Evolutionary conservation across 345 rosid genomes (phyloP).

Genomic region (Ceriops decandra): DNA sequence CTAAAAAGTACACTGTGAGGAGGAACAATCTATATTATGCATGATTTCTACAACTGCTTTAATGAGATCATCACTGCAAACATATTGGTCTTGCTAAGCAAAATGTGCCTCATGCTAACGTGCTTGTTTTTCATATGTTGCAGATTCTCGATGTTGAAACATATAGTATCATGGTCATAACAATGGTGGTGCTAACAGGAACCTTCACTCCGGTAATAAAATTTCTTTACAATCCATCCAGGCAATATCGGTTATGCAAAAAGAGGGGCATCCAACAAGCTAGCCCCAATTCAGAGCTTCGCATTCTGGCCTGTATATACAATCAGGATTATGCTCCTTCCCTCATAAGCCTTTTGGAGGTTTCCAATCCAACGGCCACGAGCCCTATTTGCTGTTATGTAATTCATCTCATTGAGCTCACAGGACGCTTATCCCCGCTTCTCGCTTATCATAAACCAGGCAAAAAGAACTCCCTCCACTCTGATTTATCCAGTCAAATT

Average conservation of each 20-base stretch:
- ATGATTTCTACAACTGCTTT: too few relatives aligned
- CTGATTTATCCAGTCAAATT: slow-evolving; percentile 20
- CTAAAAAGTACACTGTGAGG: too few relatives aligned
- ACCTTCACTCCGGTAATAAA: slow-evolving; percentile 15
- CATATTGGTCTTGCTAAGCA: neutral
- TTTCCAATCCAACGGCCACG: slow-evolving; percentile 9
- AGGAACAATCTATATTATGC: too few relatives aligned
- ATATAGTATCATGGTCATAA: slow-evolving; percentile 14
- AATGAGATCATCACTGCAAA: neutral
- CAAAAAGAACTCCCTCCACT: neutral
- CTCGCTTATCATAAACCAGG: slow-evolving; percentile 14
- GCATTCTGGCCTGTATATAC: slow-evolving; percentile 16
- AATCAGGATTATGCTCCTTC: slow-evolving; percentile 13
- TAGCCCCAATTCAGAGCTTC: slow-evolving; percentile 2
- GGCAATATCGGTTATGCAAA: neutral
- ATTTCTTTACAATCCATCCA: slow-evolving; percentile 17
- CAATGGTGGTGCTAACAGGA: slow-evolving; percentile 12
- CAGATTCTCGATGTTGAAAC: slow-evolving; percentile 21
- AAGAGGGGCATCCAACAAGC: slow-evolving; percentile 13
- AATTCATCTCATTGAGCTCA: slow-evolving; percentile 17
- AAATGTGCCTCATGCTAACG: neutral
- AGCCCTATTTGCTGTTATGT: slow-evolving; percentile 20
- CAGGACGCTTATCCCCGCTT: slow-evolving; percentile 16
- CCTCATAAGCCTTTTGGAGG: slow-evolving; percentile 9
- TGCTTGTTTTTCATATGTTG: neutral